phyloP scores from a whole-genome alignment of 78 protist genomes.

The Creolimax fragrantissima region DNA sequence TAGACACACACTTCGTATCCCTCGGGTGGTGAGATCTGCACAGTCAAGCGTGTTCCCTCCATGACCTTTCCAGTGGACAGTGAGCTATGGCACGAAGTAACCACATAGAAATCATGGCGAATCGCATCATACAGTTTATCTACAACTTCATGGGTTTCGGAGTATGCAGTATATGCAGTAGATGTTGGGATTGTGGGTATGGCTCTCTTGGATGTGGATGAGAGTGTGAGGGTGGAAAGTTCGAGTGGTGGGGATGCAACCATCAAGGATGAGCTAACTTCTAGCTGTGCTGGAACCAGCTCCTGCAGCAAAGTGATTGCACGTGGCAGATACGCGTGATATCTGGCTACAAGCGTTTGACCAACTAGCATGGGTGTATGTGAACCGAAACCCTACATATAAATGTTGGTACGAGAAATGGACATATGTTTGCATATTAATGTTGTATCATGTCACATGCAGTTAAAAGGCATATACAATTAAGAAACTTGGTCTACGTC shows the following conservation, averaged over 20 bases:
- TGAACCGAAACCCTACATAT: conserved; percentile 49
- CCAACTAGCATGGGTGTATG: conserved; percentile 54
- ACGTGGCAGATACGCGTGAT: conserved; percentile 42
- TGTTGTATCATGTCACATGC: too few relatives aligned
- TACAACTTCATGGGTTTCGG: not conserved
- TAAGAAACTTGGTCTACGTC: too few relatives aligned
- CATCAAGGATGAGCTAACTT: too few relatives aligned
- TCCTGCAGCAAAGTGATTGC: conserved; percentile 34
- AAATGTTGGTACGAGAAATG: not conserved
- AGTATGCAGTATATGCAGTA: conserved; percentile 25
- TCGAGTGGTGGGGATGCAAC: too few relatives aligned
- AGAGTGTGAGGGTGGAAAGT: too few relatives aligned
- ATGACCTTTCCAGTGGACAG: not conserved
- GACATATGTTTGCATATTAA: too few relatives aligned
- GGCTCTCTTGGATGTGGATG: too few relatives aligned
- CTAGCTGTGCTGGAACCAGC: not conserved
- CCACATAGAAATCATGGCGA: conserved; percentile 51
- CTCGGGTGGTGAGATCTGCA: not conserved
- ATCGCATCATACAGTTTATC: conserved; percentile 15
- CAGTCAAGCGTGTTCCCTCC: conserved; percentile 64
- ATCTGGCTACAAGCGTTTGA: conserved; percentile 50
- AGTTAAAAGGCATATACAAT: too few relatives aligned
- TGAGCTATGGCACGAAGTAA: conserved; percentile 47
- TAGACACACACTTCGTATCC: not conserved
- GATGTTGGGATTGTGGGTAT: too few relatives aligned